Evolutionary conservation across 2,329 filamentous ascomycete species (phyloP).

Genomic region (Diaporthe citriasiana): DNA sequence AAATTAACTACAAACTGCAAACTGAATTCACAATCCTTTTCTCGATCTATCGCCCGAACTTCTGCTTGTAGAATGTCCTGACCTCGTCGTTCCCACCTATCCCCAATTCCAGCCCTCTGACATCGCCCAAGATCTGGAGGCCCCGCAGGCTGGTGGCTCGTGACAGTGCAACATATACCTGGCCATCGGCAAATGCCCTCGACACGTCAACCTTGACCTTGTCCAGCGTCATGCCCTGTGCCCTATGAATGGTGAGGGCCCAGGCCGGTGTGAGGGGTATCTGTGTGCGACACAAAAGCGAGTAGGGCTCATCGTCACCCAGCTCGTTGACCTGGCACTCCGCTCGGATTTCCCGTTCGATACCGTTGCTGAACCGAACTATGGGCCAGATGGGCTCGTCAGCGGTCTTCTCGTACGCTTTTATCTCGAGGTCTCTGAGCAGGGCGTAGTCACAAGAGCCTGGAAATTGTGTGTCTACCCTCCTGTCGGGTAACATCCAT

Average conservation of each 20-base stretch:
- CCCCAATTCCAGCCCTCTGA: constrained; percentile 47
- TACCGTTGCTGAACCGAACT: constrained; percentile 66
- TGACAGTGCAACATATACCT: constrained; percentile 74
- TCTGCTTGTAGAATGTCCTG: constrained; percentile 51
- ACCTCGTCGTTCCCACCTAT: constrained; percentile 53
- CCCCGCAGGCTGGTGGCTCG: constrained; percentile 66
- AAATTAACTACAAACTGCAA: no score
- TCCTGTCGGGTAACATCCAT: constrained; percentile 55
- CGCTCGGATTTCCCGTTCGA: constrained; percentile 61
- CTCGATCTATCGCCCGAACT: constrained; percentile 47
- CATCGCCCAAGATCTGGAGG: constrained; percentile 56
- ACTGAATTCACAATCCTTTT: no score
- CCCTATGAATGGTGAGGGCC: constrained; percentile 75
- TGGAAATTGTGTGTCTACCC: constrained; percentile 43
- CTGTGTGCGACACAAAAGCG: constrained; percentile 67
- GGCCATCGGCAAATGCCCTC: constrained; percentile 67
- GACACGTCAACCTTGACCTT: constrained; percentile 68
- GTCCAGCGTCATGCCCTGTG: constrained; percentile 73
- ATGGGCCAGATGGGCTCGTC: constrained; percentile 60
- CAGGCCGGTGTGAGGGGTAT: constrained; percentile 72
- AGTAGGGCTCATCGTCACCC: constrained; percentile 62
- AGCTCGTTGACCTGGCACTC: constrained; percentile 64
- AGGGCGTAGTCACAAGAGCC: constrained; percentile 52
- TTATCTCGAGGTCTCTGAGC: constrained; percentile 54
- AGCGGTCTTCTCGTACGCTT: constrained; percentile 52